phyloP scores from a whole-genome alignment of 768 basidiomycete genomes.

The Kwoniella heveanensis region DNA sequence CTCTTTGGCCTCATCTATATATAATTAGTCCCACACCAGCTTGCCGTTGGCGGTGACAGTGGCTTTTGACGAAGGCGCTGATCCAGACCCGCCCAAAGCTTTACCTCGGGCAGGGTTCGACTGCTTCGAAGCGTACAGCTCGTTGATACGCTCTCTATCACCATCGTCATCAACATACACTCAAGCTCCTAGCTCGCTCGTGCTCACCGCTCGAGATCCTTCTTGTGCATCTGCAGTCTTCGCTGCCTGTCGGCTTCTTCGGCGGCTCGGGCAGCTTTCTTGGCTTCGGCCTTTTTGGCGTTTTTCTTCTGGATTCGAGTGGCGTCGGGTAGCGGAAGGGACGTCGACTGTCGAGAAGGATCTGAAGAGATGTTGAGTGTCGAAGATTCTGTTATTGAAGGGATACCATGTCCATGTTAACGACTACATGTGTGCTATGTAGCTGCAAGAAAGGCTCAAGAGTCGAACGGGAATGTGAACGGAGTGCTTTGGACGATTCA shows the following conservation, averaged over 20 bases:
- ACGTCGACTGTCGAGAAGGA: slow-evolving; percentile 18
- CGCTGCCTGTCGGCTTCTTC: slow-evolving; percentile 47
- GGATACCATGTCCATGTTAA: neutral
- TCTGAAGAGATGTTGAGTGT: slow-evolving; percentile 9
- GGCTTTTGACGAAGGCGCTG: slow-evolving; percentile 10
- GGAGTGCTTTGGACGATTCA: neutral
- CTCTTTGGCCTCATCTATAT: no score
- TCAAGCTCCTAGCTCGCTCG: no score
- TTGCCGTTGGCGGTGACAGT: slow-evolving; percentile 40
- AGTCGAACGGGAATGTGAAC: no score
- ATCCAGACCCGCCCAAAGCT: slow-evolving; percentile 8
- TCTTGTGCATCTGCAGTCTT: slow-evolving; percentile 38
- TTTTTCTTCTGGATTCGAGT: slow-evolving; percentile 46
- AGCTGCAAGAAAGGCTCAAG: neutral
- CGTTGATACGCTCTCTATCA: slow-evolving; percentile 45
- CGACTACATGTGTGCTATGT: neutral
- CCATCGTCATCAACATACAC: neutral
- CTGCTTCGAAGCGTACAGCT: slow-evolving; percentile 39
- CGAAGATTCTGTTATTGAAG: slow-evolving; percentile 1
- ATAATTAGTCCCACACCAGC: slow-evolving; percentile 47
- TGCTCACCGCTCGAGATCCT: slow-evolving; percentile 43
- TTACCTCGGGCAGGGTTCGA: slow-evolving; percentile 21
- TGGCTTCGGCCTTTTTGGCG: slow-evolving; percentile 46
- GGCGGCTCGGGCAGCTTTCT: slow-evolving; percentile 42
- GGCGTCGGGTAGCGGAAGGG: slow-evolving; percentile 25